These are phyloP conservation scores for Canna indica DNA, from an alignment of 176 grass and related monocot genomes.

Conservation along the genomic window DNA sequence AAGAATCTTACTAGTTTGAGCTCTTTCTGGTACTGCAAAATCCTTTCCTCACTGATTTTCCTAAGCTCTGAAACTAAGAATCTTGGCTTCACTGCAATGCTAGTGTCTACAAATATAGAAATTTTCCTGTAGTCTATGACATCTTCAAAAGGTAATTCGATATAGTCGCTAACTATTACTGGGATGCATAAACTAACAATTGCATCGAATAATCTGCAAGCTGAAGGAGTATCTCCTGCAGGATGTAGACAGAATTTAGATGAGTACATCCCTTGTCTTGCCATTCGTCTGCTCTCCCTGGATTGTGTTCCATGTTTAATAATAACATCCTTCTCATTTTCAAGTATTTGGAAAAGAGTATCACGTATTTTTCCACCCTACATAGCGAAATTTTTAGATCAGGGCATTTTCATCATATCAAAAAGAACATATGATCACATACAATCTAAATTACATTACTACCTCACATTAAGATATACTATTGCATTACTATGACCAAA, in stretches of 20 bases:
- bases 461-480: no score
- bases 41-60: conserved; percentile 42
- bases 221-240: conserved; percentile 16
- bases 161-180: conserved; percentile 7
- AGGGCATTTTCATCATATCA: background rate
- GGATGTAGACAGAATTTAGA: conserved; percentile 19
- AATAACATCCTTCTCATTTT: conserved; percentile 16
- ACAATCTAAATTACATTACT: background rate
- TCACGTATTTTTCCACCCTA: conserved; percentile 15
- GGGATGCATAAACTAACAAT: conserved; percentile 19
- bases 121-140: conserved; percentile 37
- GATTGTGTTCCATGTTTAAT: conserved; percentile 17
- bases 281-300: conserved; percentile 13
- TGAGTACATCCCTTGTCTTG: conserved; percentile 11
- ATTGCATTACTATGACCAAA: no score
- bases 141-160: conserved; percentile 19
- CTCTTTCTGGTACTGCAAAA: conserved; percentile 74
- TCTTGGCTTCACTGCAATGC: conserved; percentile 56
- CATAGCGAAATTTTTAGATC: background rate
- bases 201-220: conserved; percentile 17
- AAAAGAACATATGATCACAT: background rate
- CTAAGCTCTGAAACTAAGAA: conserved; percentile 48
- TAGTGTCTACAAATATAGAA: conserved; percentile 70
- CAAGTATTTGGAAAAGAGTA: conserved; percentile 17
- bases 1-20: conserved; percentile 58